Evolutionary conservation across 257 asterid species (phyloP).

Genomic region (Sherardia arvensis): DNA sequence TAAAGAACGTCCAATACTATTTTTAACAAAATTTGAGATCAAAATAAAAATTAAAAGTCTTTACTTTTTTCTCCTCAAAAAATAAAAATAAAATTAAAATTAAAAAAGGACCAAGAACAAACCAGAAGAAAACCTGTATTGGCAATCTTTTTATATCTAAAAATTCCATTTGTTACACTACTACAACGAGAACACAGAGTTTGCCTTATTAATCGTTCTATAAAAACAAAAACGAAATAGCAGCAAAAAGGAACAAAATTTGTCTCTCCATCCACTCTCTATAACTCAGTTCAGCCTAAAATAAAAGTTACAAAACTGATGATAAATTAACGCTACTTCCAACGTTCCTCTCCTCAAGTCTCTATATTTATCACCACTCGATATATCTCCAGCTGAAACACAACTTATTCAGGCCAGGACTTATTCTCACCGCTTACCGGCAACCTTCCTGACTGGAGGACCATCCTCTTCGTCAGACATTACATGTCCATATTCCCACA

Average conservation of each 20-base stretch:
- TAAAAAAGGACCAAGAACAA: too few relatives aligned
- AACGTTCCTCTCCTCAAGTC: background rate
- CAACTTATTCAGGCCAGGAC: background rate
- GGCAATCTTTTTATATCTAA: background rate
- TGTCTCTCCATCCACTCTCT: slow-evolving; percentile 23
- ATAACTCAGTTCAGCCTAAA: slow-evolving; percentile 5
- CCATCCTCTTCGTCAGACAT: slow-evolving; percentile 90
- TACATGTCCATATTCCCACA: slow-evolving; percentile 99
- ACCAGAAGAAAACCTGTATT: background rate
- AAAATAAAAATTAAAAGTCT: too few relatives aligned
- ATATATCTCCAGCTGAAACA: slow-evolving; percentile 7
- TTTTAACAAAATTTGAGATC: too few relatives aligned
- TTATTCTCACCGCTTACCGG: slow-evolving; percentile 60
- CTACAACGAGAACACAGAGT: slow-evolving; percentile 2
- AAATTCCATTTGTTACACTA: slow-evolving; percentile 1
- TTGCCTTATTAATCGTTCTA: slow-evolving; percentile 17
- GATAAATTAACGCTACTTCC: slow-evolving; percentile 18
- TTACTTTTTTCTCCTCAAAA: too few relatives aligned
- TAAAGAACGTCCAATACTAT: too few relatives aligned
- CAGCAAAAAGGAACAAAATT: slow-evolving; percentile 27
- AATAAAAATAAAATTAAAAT: too few relatives aligned
- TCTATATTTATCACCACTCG: slow-evolving; percentile 18
- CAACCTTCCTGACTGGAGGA: slow-evolving; percentile 57
- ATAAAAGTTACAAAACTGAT: slow-evolving; percentile 9
- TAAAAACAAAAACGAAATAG: slow-evolving; percentile 11